Conservation (phyloP, 1,284 basidiomycete genomes). For the Cutaneotrichosporon cutaneum region DNA sequence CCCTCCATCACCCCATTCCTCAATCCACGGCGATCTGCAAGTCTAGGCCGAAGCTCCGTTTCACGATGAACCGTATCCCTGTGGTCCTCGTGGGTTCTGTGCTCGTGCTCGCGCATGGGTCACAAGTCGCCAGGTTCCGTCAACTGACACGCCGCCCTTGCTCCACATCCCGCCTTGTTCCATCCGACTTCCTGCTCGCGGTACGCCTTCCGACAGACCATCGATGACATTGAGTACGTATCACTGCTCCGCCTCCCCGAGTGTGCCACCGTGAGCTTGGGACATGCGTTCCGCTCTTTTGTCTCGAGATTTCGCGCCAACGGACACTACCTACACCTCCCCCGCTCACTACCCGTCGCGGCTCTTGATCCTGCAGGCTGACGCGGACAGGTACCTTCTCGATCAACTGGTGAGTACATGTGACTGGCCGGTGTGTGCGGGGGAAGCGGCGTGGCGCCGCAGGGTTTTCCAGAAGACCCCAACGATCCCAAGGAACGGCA, state of each 20-base stretch:
- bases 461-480: not conserved
- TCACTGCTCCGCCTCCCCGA: not conserved
- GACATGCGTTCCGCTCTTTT: too few species aligned
- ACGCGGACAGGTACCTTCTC: conserved; percentile 40
- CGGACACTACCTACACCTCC: not conserved
- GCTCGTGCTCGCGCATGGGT: not conserved
- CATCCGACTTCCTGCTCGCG: not conserved
- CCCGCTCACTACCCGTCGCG: not conserved
- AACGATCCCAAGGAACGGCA: not conserved
- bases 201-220: conserved; percentile 11
- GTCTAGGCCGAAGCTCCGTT: not conserved
- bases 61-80: conserved; percentile 13
- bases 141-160: conserved; percentile 3
- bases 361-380: not conserved
- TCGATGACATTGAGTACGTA: conserved; percentile 28
- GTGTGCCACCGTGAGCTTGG: too few species aligned
- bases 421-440: not conserved
- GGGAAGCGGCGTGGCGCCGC: not conserved
- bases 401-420: conserved; percentile 40
- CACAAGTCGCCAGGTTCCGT: not conserved
- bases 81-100: conserved; percentile 14
- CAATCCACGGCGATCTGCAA: not conserved
- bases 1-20: not conserved
- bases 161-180: not conserved
- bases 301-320: not conserved